A percentile compares a stretch with the other conserved stretches of the same genome.
Evolutionary conservation across 371 early-diverging fungal species (phyloP).

Genomic region (Mucor saturninus): DNA sequence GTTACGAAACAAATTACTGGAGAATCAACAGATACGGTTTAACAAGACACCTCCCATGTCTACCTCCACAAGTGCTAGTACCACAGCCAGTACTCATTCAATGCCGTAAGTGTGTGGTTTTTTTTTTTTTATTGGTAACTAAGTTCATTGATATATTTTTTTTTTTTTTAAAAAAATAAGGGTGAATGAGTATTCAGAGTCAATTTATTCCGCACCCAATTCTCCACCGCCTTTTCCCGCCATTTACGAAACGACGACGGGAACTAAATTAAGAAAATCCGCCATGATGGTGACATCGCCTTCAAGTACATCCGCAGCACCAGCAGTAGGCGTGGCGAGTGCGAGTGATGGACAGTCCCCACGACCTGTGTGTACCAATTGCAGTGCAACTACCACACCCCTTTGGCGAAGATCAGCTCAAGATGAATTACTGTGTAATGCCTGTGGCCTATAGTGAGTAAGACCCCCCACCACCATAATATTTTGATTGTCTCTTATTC

Average conservation of each 20-base stretch:
- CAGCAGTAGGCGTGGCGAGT: too few species aligned
- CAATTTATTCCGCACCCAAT: constrained; percentile 24
- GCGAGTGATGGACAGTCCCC: constrained; percentile 18
- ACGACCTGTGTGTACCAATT: constrained; percentile 78
- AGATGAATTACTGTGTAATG: constrained; percentile 90
- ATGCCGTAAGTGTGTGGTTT: not conserved
- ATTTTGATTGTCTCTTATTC: not conserved
- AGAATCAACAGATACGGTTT: constrained; percentile 3
- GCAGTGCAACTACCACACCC: constrained; percentile 89
- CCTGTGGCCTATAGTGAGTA: constrained; percentile 87
- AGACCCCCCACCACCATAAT: not conserved
- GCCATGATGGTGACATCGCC: not conserved
- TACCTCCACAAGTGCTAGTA: constrained; percentile 18
- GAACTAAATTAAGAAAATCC: constrained; percentile 1
- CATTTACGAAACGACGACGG: not conserved
- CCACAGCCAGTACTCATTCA: constrained; percentile 5
- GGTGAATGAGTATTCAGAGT: not conserved
- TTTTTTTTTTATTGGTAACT: not conserved
- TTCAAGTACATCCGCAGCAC: too few species aligned
- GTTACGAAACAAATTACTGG: constrained; percentile 34
- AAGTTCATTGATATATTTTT: not conserved
- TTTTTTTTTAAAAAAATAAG: not conserved
- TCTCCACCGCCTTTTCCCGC: constrained; percentile 21
- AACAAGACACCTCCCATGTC: constrained; percentile 25
- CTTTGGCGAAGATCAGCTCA: constrained; percentile 92